A percentile compares a stretch with the other conserved stretches of the same genome.
phyloP scores from a whole-genome alignment of 805 yeast species.

The Brettanomyces nanus region DNA sequence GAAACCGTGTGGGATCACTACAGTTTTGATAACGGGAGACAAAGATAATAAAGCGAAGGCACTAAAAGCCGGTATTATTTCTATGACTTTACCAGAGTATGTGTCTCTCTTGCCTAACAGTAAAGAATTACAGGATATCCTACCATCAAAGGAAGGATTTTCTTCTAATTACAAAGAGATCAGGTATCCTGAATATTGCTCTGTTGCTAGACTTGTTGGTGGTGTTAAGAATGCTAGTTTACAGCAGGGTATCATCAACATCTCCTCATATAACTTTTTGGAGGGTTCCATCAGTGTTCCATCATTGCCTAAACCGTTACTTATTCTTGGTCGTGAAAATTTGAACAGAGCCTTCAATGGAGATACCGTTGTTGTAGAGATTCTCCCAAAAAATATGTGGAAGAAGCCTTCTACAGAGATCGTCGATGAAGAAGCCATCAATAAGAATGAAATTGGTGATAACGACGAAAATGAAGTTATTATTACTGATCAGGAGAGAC shows the following conservation, averaged over 20 bases:
- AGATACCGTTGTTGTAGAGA: constrained; percentile 84
- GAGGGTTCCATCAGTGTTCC: constrained; percentile 76
- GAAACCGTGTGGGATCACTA: constrained; percentile 30
- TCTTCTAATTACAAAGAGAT: constrained; percentile 37
- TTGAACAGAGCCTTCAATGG: constrained; percentile 89
- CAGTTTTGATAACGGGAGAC: constrained; percentile 72
- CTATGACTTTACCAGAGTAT: constrained; percentile 59
- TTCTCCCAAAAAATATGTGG: constrained; percentile 83
- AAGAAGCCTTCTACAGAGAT: constrained; percentile 73
- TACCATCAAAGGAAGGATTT: constrained; percentile 48
- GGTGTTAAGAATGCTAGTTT: constrained; percentile 83
- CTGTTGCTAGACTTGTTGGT: constrained; percentile 78
- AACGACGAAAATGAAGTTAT: constrained; percentile 36
- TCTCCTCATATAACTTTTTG: constrained; percentile 78
- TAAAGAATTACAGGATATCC: constrained; percentile 66
- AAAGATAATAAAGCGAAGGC: constrained; percentile 56
- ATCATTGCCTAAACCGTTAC: constrained; percentile 71
- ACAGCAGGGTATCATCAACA: constrained; percentile 74
- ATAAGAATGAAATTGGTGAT: constrained; percentile 53
- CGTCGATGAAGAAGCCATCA: constrained; percentile 63
- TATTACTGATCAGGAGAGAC: constrained; percentile 63
- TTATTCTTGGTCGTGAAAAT: constrained; percentile 74
- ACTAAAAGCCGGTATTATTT: constrained; percentile 39
- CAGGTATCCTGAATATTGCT: constrained; percentile 67
- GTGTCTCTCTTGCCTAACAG: constrained; percentile 62